Conservation (phyloP, 2,329 filamentous ascomycete species). For the Xylaria sp. region DNA sequence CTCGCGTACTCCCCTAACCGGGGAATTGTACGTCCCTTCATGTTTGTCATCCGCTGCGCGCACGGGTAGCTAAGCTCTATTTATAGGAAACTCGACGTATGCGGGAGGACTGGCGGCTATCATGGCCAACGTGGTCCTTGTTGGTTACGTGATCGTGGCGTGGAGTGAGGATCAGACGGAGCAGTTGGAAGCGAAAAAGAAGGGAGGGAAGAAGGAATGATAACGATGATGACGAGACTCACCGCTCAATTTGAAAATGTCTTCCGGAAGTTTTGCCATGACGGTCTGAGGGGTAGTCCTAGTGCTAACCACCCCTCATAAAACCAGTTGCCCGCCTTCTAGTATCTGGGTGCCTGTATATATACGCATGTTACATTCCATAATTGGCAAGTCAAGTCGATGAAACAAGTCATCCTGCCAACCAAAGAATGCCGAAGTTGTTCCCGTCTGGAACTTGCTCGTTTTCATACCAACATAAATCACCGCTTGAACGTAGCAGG, state of each 20-base stretch:
- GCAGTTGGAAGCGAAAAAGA: constrained; percentile 45
- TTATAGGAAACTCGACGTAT: constrained; percentile 80
- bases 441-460: too few relatives aligned
- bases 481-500: background rate
- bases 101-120: constrained; percentile 85
- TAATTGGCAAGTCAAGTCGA: too few relatives aligned
- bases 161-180: constrained; percentile 79
- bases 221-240: constrained; percentile 5
- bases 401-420: too few relatives aligned
- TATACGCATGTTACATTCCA: too few relatives aligned
- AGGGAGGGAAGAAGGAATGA: constrained; percentile 51
- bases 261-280: background rate
- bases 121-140: constrained; percentile 86
- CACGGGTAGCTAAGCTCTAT: background rate
- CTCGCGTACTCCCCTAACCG: background rate
- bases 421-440: too few relatives aligned
- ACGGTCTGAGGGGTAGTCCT: too few relatives aligned
- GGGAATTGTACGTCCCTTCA: background rate
- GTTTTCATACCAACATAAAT: background rate
- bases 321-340: too few relatives aligned
- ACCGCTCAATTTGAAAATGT: background rate
- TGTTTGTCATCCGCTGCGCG: background rate
- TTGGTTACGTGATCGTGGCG: constrained; percentile 89
- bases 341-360: too few relatives aligned
- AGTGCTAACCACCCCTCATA: too few relatives aligned